Evolutionary conservation across 1,139 yeast genomes (phyloP).

Genomic region (Magnusiomyces ingens): DNA sequence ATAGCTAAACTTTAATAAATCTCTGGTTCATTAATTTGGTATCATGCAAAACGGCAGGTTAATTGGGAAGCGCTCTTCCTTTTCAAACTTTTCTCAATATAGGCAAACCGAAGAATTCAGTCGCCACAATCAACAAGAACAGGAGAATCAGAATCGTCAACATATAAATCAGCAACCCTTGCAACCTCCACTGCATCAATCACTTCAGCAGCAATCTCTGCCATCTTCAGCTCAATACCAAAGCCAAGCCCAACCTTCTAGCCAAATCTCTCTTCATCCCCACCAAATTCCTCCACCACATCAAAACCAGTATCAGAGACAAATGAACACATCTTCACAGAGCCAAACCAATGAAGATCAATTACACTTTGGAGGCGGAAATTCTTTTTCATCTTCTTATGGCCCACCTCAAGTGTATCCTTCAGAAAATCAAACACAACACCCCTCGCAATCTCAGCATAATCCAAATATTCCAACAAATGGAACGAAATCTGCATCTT

Average conservation of each 20-base stretch:
- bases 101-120: constrained; percentile 1
- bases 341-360: background rate
- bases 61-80: constrained; percentile 13
- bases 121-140: background rate
- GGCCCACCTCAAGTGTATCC: constrained; percentile 8
- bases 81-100: constrained; percentile 11
- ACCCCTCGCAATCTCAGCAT: background rate
- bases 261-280: background rate
- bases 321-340: background rate
- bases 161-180: constrained; percentile 1
- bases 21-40: too few relatives aligned
- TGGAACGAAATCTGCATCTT: constrained; percentile 1
- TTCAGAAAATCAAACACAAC: background rate
- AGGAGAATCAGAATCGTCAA: constrained; percentile 4
- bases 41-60: constrained; percentile 6
- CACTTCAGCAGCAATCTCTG: constrained; percentile 2
- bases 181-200: constrained; percentile 4
- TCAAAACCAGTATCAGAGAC: background rate
- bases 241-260: background rate
- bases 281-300: background rate
- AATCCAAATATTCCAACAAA: background rate
- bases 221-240: background rate
- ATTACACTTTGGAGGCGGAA: constrained; percentile 11
- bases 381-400: background rate
- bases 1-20: too few relatives aligned